Evolutionary conservation across 2,329 filamentous ascomycete genomes (phyloP).

Genomic region (Metarhizium brunneum): DNA sequence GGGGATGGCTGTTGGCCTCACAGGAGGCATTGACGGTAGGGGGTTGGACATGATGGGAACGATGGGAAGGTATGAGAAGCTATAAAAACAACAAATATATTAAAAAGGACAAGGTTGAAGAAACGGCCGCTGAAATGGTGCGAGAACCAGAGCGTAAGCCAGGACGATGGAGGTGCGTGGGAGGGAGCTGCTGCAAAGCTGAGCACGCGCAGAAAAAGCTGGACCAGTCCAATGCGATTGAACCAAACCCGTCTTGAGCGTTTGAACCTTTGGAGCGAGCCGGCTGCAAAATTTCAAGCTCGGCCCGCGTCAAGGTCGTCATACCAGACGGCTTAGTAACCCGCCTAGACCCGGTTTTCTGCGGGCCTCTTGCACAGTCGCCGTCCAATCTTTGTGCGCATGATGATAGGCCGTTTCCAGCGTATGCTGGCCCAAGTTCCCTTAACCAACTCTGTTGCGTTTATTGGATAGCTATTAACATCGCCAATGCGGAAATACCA

Average conservation of each 20-base stretch:
- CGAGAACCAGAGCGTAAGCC: constrained; percentile 8
- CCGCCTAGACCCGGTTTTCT: not conserved
- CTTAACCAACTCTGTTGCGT: no score
- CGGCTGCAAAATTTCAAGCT: constrained; percentile 4
- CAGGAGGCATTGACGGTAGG: constrained; percentile 38
- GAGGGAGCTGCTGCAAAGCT: constrained; percentile 11
- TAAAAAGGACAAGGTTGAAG: constrained; percentile 15
- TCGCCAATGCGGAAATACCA: no score
- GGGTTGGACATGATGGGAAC: constrained; percentile 34
- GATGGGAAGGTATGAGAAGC: constrained; percentile 14
- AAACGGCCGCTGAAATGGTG: constrained; percentile 14
- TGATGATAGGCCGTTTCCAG: no score
- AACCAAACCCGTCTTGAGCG: no score
- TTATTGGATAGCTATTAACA: no score
- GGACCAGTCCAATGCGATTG: not conserved
- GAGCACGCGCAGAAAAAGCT: constrained; percentile 16
- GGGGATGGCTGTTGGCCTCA: constrained; percentile 34
- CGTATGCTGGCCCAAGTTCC: no score
- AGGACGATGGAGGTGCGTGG: constrained; percentile 12
- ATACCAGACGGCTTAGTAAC: constrained; percentile 6
- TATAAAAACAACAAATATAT: constrained; percentile 12
- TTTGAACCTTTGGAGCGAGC: not conserved
- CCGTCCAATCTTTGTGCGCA: no score
- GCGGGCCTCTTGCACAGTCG: not conserved
- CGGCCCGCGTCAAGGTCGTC: constrained; percentile 9